These are phyloP conservation scores for Trametes cinnabarina DNA, from an alignment of 768 basidiomycete genomes.

Conservation along the genomic window DNA sequence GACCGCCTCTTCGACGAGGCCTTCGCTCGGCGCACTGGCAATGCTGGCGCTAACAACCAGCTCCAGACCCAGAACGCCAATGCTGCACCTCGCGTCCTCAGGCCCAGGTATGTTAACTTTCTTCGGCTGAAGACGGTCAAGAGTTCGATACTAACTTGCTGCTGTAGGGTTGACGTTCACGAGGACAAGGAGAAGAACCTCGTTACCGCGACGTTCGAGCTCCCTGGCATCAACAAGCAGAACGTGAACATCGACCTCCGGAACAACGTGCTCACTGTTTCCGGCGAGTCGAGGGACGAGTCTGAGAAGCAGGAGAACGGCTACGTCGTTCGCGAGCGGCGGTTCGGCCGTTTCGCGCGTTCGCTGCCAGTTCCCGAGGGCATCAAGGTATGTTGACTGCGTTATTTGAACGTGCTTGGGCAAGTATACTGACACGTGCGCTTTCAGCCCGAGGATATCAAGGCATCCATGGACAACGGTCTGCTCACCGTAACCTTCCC, in stretches of 20 bases:
- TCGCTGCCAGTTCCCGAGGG: constrained; percentile 19
- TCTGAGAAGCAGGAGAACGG: constrained; percentile 36
- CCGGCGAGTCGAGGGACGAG: constrained; percentile 43
- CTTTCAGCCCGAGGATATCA: constrained; percentile 28
- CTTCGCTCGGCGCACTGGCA: constrained; percentile 25
- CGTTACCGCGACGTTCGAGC: constrained; percentile 56
- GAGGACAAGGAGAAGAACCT: constrained; percentile 46
- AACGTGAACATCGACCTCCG: constrained; percentile 52
- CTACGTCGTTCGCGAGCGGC: constrained; percentile 34
- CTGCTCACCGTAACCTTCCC: constrained; percentile 31
- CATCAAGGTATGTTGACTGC: constrained; percentile 15
- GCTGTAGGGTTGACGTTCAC: constrained; percentile 52
- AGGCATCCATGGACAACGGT: constrained; percentile 28
- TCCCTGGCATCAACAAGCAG: constrained; percentile 53
- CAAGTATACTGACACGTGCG: neutral
- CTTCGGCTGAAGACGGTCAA: no score
- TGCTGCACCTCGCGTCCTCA: constrained; percentile 12
- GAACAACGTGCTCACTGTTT: constrained; percentile 48
- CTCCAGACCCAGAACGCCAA: constrained; percentile 11
- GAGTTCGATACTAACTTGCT: neutral
- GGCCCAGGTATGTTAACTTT: constrained; percentile 14
- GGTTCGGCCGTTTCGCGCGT: constrained; percentile 30
- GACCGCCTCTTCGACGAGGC: constrained; percentile 46
- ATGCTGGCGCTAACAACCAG: constrained; percentile 1
- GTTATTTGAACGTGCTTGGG: neutral